Evolutionary conservation across 148 eudicot species (phyloP), one percentile per base, ranked within the genome.

Genomic region (Camellia sinensis): DNA sequence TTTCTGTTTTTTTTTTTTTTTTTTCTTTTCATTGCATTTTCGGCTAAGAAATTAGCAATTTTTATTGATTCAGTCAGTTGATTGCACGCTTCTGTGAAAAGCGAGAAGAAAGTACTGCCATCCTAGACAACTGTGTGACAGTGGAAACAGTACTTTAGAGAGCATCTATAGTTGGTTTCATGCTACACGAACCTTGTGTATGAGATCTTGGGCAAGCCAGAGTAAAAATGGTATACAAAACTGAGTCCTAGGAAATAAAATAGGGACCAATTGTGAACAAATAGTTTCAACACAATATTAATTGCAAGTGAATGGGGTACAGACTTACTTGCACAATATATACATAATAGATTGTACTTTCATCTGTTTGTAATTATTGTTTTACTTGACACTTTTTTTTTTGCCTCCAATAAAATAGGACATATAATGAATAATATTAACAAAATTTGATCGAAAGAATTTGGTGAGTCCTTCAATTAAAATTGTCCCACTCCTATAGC

Each of bases 61-160:
- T 76, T 12, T 29, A 19, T 68, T 75, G 37, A 19, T 86, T 74
- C 90, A 93, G 98, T 89, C 95, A 29, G 87, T 86, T 80, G 98
- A 68, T 73, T 95, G 84, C 98, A 75, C 97, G n/a, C 97, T 78
- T 84, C 94, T 40, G 80, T 78, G 68, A 95, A 95, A 81, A 87
- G 97, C 79, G 97, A 93, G 90, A 95, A 95, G 94, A 95, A 93
- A 90, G 97, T 95, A 59, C 93, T 59, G 83, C 97, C 54, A 88
- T 95, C 76, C 92, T 95, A 19, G 97, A 92, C 90, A 89, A 44
- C 89, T 87, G 41, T 84, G 91, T 52, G 86, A 82, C 76, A 81
- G 81, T 79, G 78, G 83, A 80, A 92, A 91, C 94, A 95, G 99
- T 92, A 88, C n/a, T 11, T 45, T 80, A 37, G 59, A 54, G 18